A percentile compares a stretch with the other conserved stretches of the same genome.
phyloP scores from a whole-genome alignment of 331 rosid genomes.

The Pyracantha coccinea region DNA sequence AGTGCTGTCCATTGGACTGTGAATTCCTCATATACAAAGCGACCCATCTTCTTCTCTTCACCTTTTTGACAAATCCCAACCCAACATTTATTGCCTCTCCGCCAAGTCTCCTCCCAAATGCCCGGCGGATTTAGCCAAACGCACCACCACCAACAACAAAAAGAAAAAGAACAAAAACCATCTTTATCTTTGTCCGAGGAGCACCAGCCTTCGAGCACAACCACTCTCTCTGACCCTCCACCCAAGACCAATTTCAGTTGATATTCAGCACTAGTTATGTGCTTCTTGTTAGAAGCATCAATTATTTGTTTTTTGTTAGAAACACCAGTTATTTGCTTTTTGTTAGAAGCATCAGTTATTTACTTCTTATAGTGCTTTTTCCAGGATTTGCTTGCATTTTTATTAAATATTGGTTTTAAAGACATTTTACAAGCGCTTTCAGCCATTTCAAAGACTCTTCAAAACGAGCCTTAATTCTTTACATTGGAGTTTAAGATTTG shows the following conservation, averaged over 20 bases:
- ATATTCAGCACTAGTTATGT: constrained; percentile 11
- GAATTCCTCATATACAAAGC: constrained; percentile 30
- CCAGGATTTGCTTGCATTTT: too few species aligned
- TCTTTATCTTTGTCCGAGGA: constrained; percentile 64
- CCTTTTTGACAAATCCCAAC: constrained; percentile 10
- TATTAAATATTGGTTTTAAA: too few species aligned
- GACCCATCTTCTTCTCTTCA: constrained; percentile 38
- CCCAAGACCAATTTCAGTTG: constrained; percentile 28
- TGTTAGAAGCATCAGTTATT: too few species aligned
- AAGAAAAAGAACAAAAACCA: constrained; percentile 8
- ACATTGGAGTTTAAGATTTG: too few species aligned
- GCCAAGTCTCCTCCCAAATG: constrained; percentile 37
- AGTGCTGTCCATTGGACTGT: constrained; percentile 31
- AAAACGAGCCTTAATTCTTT: too few species aligned
- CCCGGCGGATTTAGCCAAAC: constrained; percentile 13
- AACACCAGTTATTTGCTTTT: too few species aligned
- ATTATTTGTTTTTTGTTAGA: too few species aligned
- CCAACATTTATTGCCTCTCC: constrained; percentile 19
- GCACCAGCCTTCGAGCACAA: constrained; percentile 46
- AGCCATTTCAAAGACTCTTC: too few species aligned
- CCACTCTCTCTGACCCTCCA: constrained; percentile 32
- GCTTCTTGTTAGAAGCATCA: too few species aligned
- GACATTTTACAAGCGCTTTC: too few species aligned
- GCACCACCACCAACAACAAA: neutral
- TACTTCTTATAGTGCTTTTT: too few species aligned